phyloP scores from a whole-genome alignment of 2,329 filamentous ascomycete species.

The Diplocarpon rosae region DNA sequence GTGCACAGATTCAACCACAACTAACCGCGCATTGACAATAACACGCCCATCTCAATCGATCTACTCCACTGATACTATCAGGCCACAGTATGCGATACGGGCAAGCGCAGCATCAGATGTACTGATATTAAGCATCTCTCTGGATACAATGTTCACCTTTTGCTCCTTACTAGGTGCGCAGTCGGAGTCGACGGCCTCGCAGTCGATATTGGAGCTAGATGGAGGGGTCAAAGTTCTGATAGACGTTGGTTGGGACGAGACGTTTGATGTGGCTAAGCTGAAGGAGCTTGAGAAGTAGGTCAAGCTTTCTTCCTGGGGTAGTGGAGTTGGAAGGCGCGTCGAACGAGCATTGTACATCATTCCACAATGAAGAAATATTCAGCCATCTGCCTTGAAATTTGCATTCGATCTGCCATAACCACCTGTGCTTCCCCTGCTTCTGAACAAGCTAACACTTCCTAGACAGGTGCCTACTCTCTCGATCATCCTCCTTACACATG shows the following conservation, averaged over 20 bases:
- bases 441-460: conserved; percentile 20
- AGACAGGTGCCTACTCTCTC: conserved; percentile 89
- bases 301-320: conserved; percentile 9
- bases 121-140: conserved; percentile 2
- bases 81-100: conserved; percentile 7
- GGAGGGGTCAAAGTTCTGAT: conserved; percentile 92
- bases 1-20: not conserved
- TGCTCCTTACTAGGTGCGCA: conserved; percentile 86
- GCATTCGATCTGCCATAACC: not conserved
- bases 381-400: not conserved
- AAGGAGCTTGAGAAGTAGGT: conserved; percentile 79
- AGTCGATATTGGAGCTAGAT: conserved; percentile 94
- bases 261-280: conserved; percentile 72
- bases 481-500: conserved; percentile 86
- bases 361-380: conserved; percentile 22
- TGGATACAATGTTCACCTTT: conserved; percentile 78
- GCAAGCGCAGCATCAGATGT: conserved; percentile 4
- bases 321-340: not conserved
- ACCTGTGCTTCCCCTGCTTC: too few relatives aligned
- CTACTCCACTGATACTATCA: not conserved
- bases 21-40: not conserved
- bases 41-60: not conserved
- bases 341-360: conserved; percentile 17
- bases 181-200: conserved; percentile 74
- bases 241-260: conserved; percentile 92